Evolutionary conservation across 768 basidiomycete species (phyloP).

Genomic region (Inosperma sp.): DNA sequence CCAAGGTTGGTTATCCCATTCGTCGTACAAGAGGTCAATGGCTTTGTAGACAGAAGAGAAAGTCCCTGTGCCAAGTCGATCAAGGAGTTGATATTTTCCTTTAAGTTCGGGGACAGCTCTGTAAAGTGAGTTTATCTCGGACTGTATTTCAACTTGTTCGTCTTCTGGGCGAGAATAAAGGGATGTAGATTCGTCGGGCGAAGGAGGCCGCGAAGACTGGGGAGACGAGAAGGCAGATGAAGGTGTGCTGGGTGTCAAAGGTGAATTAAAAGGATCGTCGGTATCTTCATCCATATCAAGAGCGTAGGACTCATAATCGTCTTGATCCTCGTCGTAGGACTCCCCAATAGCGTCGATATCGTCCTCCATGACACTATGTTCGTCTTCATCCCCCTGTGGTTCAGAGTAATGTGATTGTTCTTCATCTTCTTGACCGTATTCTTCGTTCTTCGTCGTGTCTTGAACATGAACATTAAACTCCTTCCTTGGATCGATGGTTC

Average conservation of each 20-base stretch:
- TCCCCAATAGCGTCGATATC: constrained; percentile 3
- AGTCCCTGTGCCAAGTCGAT: constrained; percentile 93
- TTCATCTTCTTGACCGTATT: constrained; percentile 6
- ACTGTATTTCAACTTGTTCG: constrained; percentile 68
- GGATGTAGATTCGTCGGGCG: constrained; percentile 55
- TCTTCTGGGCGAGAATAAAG: constrained; percentile 53
- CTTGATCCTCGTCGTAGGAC: constrained; percentile 9
- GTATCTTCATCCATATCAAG: constrained; percentile 11
- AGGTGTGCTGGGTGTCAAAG: neutral
- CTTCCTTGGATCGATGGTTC: constrained; percentile 7
- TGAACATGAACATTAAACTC: neutral
- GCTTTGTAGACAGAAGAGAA: constrained; percentile 99
- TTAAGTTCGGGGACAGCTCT: constrained; percentile 60
- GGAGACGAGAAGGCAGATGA: constrained; percentile 16
- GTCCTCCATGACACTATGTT: constrained; percentile 14
- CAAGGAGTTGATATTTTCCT: constrained; percentile 71
- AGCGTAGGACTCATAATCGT: constrained; percentile 4
- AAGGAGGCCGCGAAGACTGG: constrained; percentile 20
- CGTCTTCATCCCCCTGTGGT: too few species aligned
- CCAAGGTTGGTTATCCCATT: constrained; percentile 76
- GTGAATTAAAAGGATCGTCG: constrained; percentile 10
- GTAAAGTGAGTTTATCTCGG: constrained; percentile 73
- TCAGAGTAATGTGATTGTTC: too few species aligned
- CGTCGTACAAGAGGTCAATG: constrained; percentile 70
- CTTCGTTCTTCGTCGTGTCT: neutral